Evolutionary conservation across 2,329 filamentous ascomycete species (phyloP).

Genomic region (Coniochaeta pulveracea): DNA sequence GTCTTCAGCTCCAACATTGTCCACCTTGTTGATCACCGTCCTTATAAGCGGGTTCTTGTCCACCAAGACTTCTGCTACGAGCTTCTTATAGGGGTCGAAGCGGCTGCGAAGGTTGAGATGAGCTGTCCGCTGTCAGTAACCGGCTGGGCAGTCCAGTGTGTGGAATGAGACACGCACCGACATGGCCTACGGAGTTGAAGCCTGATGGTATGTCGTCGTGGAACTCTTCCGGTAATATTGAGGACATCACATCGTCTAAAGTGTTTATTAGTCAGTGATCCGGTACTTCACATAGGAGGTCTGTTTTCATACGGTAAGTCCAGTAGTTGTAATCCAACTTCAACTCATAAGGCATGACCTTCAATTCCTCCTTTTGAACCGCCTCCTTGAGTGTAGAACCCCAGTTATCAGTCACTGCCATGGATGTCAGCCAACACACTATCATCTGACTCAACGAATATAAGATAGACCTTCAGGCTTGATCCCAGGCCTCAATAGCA

Average conservation of each 20-base stretch:
- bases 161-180: slow-evolving; percentile 40
- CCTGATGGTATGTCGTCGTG: slow-evolving; percentile 74
- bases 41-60: slow-evolving; percentile 78
- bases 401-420: slow-evolving; percentile 61
- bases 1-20: slow-evolving; percentile 75
- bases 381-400: slow-evolving; percentile 58
- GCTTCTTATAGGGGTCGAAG: slow-evolving; percentile 73
- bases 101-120: slow-evolving; percentile 82
- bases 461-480: slow-evolving; percentile 34
- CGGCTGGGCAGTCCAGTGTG: slow-evolving; percentile 6
- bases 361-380: slow-evolving; percentile 55
- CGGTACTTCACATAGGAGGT: neutral
- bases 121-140: slow-evolving; percentile 32
- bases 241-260: slow-evolving; percentile 67
- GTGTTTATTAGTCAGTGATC: slow-evolving; percentile 12
- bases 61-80: slow-evolving; percentile 75
- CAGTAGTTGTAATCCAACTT: slow-evolving; percentile 76
- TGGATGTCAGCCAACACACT: neutral
- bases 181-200: slow-evolving; percentile 82
- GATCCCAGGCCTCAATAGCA: slow-evolving; percentile 47
- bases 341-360: slow-evolving; percentile 64
- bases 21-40: slow-evolving; percentile 93
- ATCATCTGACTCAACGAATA: slow-evolving; percentile 3
- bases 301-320: slow-evolving; percentile 58
- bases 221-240: slow-evolving; percentile 69